A percentile compares a stretch with the other conserved stretches of the same genome.
Conservation (phyloP, 1,284 basidiomycete genomes). For the Ustilago trichophora region DNA sequence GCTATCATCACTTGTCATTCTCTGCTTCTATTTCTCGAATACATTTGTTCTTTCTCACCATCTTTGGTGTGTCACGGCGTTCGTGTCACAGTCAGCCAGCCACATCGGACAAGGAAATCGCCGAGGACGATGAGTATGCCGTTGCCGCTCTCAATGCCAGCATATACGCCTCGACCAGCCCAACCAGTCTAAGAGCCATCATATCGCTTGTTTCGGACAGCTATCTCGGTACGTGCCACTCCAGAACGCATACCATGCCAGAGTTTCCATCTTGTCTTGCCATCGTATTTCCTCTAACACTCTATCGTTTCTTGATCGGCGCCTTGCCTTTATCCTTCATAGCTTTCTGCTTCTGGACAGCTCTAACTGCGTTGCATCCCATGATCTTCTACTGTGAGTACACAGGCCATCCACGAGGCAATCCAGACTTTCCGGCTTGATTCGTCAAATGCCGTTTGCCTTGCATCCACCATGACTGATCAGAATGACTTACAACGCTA, state of each 20-base stretch:
- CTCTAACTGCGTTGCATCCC: conserved; percentile 81
- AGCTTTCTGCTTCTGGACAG: conserved; percentile 89
- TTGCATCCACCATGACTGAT: no score
- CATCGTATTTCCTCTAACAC: no score
- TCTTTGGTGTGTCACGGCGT: background rate
- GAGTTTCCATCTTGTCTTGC: no score
- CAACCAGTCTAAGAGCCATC: conserved; percentile 33
- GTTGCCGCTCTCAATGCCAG: background rate
- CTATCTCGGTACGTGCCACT: conserved; percentile 43
- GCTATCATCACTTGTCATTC: background rate
- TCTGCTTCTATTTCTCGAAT: background rate
- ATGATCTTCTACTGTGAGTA: conserved; percentile 83
- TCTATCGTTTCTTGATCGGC: no score
- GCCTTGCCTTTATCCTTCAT: background rate
- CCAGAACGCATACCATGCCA: no score
- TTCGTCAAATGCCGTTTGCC: no score
- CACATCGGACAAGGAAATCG: no score
- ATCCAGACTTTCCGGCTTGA: no score
- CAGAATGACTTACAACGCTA: no score
- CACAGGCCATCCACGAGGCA: no score
- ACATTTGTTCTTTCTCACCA: background rate
- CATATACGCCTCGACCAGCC: conserved; percentile 1
- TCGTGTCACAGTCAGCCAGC: no score
- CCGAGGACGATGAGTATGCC: background rate
- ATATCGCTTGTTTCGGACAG: conserved; percentile 40